These are phyloP conservation scores for Besnoitia besnoiti DNA, from an alignment of 169 alveolate species.

Conservation along the genomic window DNA sequence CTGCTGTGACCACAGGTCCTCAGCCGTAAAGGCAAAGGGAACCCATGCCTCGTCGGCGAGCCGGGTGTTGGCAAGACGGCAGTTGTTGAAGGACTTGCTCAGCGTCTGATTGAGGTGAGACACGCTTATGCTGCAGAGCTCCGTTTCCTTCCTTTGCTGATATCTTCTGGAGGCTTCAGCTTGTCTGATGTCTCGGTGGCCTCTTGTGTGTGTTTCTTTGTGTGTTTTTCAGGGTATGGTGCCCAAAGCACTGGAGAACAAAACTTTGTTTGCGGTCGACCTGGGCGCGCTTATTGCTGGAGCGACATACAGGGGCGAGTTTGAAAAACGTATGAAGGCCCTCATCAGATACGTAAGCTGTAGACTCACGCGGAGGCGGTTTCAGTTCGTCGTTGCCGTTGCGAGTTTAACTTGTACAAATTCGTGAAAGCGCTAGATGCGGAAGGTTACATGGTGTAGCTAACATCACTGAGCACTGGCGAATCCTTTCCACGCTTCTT, in stretches of 20 bases:
- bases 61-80: conserved; percentile 93
- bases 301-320: conserved; percentile 89
- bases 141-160: not conserved
- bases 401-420: not conserved
- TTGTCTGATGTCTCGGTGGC: not conserved
- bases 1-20: conserved; percentile 18
- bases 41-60: conserved; percentile 87
- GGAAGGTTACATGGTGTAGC: no score
- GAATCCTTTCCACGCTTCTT: not conserved
- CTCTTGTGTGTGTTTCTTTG: not conserved
- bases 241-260: conserved; percentile 68
- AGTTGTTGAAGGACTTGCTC: conserved; percentile 88
- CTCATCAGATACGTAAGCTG: conserved; percentile 78
- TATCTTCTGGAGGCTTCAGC: not conserved
- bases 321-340: conserved; percentile 77
- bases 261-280: conserved; percentile 70
- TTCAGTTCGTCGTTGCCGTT: not conserved
- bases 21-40: conserved; percentile 82
- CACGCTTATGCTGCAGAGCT: conserved; percentile 75
- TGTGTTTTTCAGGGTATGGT: conserved; percentile 78
- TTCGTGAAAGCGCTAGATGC: no score
- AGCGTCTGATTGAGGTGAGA: conserved; percentile 80
- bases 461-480: no score
- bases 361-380: conserved; percentile 18
- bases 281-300: conserved; percentile 83